phyloP scores from a whole-genome alignment of 176 grass and related monocot species.

The Cymbopogon citratus region DNA sequence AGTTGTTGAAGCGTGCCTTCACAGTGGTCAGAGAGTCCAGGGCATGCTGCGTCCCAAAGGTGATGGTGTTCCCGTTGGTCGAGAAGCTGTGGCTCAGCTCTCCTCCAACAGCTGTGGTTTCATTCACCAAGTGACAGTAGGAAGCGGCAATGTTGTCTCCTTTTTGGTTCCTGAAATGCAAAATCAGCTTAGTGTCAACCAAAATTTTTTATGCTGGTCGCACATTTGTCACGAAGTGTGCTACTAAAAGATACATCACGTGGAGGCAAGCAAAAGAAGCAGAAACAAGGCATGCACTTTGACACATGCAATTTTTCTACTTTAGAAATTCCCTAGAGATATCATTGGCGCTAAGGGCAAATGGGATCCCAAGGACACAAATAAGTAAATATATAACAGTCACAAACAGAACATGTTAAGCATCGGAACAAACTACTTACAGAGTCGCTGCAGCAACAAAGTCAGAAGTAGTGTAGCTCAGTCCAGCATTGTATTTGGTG shows the following conservation, averaged over 20 bases:
- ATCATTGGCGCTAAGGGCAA: neutral
- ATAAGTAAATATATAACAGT: no score
- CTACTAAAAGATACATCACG: neutral
- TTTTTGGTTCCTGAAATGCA: conserved; percentile 61
- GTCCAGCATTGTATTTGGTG: conserved; percentile 61
- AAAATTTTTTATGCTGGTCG: neutral
- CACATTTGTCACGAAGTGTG: neutral
- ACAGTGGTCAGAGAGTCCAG: conserved; percentile 49
- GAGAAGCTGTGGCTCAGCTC: conserved; percentile 69
- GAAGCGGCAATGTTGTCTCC: conserved; percentile 52
- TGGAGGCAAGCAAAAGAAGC: neutral
- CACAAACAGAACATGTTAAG: neutral
- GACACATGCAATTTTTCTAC: neutral
- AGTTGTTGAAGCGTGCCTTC: conserved; percentile 70
- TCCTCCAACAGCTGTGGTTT: conserved; percentile 56
- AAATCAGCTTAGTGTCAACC: neutral
- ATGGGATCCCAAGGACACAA: neutral
- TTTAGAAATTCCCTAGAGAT: neutral
- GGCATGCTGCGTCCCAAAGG: conserved; percentile 52
- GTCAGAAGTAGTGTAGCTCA: conserved; percentile 49
- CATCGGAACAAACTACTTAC: conserved; percentile 44
- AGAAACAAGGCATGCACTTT: neutral
- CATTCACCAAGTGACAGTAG: conserved; percentile 65
- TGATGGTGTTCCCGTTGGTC: conserved; percentile 53
- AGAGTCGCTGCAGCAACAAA: conserved; percentile 47